A percentile compares a stretch with the other conserved stretches of the same genome.
phyloP scores from a whole-genome alignment of 176 grass and related monocot genomes.

The Eleusine indica region DNA sequence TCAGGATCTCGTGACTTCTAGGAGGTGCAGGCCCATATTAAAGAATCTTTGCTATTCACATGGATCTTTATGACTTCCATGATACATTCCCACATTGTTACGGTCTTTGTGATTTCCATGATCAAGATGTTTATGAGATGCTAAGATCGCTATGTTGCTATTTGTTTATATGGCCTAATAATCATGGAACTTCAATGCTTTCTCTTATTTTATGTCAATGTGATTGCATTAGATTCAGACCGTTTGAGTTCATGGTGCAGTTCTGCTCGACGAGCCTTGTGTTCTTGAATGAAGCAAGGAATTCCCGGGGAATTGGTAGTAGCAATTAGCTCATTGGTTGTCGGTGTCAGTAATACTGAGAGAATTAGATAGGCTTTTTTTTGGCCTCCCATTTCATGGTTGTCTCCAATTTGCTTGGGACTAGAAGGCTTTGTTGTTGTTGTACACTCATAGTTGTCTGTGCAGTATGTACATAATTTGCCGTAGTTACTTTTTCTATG shows the following conservation, averaged over 20 bases:
- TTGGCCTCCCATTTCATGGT: background rate
- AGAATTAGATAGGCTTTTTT: background rate
- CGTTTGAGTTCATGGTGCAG: background rate
- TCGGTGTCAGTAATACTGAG: background rate
- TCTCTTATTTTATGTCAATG: conserved; percentile 3
- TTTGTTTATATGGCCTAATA: conserved; percentile 14
- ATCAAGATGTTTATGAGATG: background rate
- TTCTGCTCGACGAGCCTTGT: background rate
- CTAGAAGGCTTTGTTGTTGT: no score
- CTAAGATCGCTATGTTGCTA: conserved; percentile 14
- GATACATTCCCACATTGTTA: background rate
- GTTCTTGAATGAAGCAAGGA: background rate
- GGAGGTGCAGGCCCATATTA: background rate
- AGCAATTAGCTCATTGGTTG: background rate
- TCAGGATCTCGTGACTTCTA: background rate
- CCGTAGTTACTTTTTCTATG: background rate
- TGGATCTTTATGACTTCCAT: background rate
- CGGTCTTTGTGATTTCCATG: background rate
- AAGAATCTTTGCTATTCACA: background rate
- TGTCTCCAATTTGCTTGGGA: no score
- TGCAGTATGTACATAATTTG: conserved; percentile 15
- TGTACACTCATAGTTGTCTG: background rate
- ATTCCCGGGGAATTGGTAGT: background rate
- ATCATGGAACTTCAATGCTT: background rate
- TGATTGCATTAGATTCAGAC: conserved; percentile 22